phyloP scores from a whole-genome alignment of 768 basidiomycete genomes.

The Lactifluus volemus region DNA sequence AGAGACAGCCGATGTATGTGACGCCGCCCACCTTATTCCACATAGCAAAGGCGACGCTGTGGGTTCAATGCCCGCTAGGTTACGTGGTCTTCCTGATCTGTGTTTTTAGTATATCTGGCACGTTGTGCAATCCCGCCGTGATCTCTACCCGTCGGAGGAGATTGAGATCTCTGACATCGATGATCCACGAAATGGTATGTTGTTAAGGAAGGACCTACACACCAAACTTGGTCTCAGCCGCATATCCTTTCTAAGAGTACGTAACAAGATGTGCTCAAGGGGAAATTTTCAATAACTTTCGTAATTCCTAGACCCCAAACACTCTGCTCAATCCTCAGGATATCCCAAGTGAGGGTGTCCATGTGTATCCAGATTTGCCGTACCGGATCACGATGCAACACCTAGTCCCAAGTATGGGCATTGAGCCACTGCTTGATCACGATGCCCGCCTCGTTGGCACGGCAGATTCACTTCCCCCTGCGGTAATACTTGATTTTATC shows the following conservation, averaged over 20 bases:
- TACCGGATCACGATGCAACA: neutral
- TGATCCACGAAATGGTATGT: neutral
- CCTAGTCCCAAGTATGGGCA: no score
- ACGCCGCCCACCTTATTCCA: neutral
- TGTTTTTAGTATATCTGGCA: neutral
- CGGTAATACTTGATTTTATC: no score
- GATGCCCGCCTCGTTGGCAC: no score
- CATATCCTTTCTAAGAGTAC: no score
- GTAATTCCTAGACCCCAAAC: no score
- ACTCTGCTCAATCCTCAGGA: no score
- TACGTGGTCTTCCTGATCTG: neutral
- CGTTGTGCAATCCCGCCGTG: neutral
- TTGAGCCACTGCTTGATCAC: no score
- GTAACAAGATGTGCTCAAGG: no score
- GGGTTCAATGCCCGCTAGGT: neutral
- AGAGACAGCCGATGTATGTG: neutral
- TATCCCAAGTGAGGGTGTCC: no score
- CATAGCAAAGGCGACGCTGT: neutral
- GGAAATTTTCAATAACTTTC: no score
- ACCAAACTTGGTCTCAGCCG: neutral
- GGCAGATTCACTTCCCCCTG: no score
- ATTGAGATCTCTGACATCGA: neutral
- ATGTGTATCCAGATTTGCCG: no score
- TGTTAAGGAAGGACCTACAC: neutral
- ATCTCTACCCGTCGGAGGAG: neutral